These are phyloP conservation scores for Aspergillus melleus DNA, from an alignment of 2,329 filamentous ascomycete genomes.

Conservation along the genomic window DNA sequence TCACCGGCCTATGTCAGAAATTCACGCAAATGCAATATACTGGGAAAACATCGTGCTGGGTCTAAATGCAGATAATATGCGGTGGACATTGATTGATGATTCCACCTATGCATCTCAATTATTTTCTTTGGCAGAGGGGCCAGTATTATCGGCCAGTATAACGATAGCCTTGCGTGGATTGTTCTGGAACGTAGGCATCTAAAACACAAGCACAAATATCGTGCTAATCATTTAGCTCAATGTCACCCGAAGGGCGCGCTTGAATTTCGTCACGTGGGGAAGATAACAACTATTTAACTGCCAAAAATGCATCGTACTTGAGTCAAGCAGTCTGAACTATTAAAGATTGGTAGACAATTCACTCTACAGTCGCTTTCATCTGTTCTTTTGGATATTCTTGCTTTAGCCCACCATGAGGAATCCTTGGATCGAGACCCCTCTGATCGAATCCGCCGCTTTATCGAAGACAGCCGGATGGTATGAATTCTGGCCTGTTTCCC, in stretches of 20 bases:
- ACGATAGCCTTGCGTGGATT: no score
- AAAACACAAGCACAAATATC: no score
- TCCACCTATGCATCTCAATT: no score
- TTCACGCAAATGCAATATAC: no score
- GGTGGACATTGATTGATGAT: no score
- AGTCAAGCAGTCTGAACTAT: not conserved
- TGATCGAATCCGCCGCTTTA: constrained; percentile 37
- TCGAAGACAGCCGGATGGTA: constrained; percentile 43
- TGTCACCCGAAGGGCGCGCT: not conserved
- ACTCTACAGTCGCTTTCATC: not conserved
- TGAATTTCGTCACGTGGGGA: not conserved
- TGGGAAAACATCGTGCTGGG: no score
- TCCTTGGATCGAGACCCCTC: constrained; percentile 42
- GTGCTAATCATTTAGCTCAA: not conserved
- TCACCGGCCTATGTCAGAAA: no score
- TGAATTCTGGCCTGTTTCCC: constrained; percentile 1
- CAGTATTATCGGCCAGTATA: no score
- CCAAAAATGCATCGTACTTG: not conserved
- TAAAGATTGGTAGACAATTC: no score
- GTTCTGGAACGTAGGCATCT: no score
- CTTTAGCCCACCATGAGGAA: constrained; percentile 10
- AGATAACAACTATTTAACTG: not conserved
- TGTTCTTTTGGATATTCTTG: not conserved
- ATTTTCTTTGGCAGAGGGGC: no score
- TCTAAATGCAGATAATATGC: no score